These are phyloP conservation scores for Aquilaria yunnanensis DNA, from an alignment of 345 rosid species.

Conservation along the genomic window DNA sequence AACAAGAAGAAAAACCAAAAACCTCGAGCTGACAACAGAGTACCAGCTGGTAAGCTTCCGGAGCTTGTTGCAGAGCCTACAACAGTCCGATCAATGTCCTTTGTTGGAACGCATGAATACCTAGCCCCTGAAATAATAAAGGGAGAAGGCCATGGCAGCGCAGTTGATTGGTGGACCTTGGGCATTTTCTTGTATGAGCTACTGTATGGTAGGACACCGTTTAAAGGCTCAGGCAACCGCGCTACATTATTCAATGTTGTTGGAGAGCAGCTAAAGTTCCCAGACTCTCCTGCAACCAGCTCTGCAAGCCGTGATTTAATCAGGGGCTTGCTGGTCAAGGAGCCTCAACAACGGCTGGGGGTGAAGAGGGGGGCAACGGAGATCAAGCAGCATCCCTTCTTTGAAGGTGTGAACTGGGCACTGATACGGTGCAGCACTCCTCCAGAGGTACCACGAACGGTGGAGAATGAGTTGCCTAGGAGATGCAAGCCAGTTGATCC, in stretches of 20 bases:
- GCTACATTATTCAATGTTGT: slow-evolving; percentile 94
- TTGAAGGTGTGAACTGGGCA: slow-evolving; percentile 98
- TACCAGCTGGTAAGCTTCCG: slow-evolving; percentile 48
- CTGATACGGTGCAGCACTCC: slow-evolving; percentile 95
- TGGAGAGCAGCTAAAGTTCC: slow-evolving; percentile 85
- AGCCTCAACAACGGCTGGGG: slow-evolving; percentile 88
- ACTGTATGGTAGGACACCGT: slow-evolving; percentile 83
- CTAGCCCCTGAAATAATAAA: slow-evolving; percentile 36
- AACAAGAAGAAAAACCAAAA: slow-evolving; percentile 70
- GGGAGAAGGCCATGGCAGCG: slow-evolving; percentile 99
- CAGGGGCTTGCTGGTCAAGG: slow-evolving; percentile 79
- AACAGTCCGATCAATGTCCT: slow-evolving; percentile 95
- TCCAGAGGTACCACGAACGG: slow-evolving; percentile 85
- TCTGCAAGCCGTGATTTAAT: slow-evolving; percentile 85
- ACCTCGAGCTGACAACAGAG: slow-evolving; percentile 43
- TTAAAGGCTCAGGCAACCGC: slow-evolving; percentile 91
- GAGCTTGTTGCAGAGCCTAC: slow-evolving; percentile 96
- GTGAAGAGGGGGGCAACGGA: slow-evolving; percentile 97
- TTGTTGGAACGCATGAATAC: slow-evolving; percentile 98
- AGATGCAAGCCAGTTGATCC: slow-evolving; percentile 59
- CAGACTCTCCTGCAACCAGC: slow-evolving; percentile 83
- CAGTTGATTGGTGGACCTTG: slow-evolving; percentile 99
- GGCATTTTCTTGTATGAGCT: slow-evolving; percentile 93
- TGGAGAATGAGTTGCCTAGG: slow-evolving; percentile 55
- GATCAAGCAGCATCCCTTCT: slow-evolving; percentile 95